A percentile compares a stretch with the other conserved stretches of the same genome.
Conservation (phyloP, 768 basidiomycete genomes). For the Termitomyces sp. region DNA sequence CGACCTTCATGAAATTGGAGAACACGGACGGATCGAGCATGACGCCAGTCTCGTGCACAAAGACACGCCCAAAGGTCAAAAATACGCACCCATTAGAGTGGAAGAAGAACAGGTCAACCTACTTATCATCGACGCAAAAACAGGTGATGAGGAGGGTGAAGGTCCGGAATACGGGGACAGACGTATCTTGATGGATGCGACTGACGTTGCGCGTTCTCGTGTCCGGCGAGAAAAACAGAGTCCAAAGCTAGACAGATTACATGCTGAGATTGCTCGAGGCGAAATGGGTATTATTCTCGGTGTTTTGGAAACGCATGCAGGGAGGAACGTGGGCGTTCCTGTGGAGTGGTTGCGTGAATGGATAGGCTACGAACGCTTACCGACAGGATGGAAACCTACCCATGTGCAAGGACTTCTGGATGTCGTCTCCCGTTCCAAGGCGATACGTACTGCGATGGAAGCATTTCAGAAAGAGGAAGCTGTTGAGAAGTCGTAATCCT, state of each 20-base stretch:
- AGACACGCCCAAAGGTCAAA: no score
- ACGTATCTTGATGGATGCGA: neutral
- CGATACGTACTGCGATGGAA: neutral
- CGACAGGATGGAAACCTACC: neutral
- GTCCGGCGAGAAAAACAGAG: neutral
- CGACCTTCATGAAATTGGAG: no score
- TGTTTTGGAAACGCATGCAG: neutral
- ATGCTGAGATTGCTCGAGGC: neutral
- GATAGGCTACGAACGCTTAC: neutral
- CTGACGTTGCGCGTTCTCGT: neutral
- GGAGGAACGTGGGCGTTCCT: neutral
- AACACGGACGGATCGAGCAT: no score
- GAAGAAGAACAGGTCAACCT: no score
- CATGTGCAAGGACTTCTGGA: neutral
- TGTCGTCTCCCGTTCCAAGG: neutral
- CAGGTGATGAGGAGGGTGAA: neutral
- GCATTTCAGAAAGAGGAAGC: neutral
- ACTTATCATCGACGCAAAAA: no score
- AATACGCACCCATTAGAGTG: no score
- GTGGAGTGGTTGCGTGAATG: neutral
- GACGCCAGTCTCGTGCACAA: no score
- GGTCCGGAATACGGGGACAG: neutral
- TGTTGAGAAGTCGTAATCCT: neutral
- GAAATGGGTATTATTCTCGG: neutral
- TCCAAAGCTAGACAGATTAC: neutral